These are phyloP conservation scores for Penicillium steckii DNA, from an alignment of 495 filamentous ascomycete genomes.

Conservation along the genomic window DNA sequence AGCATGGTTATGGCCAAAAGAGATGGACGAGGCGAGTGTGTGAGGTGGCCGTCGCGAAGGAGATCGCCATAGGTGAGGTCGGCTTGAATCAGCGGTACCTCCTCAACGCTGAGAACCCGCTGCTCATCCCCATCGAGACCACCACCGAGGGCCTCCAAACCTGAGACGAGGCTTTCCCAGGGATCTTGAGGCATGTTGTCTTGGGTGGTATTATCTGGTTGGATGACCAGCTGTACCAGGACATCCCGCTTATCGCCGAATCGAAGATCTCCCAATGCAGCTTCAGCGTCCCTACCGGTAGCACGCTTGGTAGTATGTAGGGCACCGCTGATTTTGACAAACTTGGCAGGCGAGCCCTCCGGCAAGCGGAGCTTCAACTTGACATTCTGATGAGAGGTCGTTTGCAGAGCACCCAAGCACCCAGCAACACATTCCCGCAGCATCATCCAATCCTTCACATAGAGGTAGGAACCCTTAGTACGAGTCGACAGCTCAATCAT, in stretches of 20 bases:
- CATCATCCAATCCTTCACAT: conserved; percentile 99
- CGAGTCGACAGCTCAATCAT: conserved; percentile 97
- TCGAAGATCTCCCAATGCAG: conserved; percentile 84
- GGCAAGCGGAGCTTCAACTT: conserved; percentile 93
- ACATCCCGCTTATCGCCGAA: conserved; percentile 99
- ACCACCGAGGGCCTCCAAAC: conserved; percentile 92
- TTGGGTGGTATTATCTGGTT: conserved; percentile 81
- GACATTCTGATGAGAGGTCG: conserved; percentile 96
- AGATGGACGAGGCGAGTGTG: conserved; percentile 84
- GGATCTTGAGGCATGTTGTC: conserved; percentile 89
- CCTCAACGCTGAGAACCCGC: conserved; percentile 82
- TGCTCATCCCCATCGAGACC: conserved; percentile 85
- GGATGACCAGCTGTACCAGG: conserved; percentile 90
- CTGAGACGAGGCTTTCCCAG: conserved; percentile 96
- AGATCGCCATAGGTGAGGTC: conserved; percentile 94
- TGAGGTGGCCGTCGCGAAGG: conserved; percentile 82
- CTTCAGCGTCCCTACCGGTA: conserved; percentile 95
- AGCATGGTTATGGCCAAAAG: conserved; percentile 98
- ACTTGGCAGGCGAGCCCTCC: conserved; percentile 95
- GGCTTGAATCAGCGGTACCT: conserved; percentile 93
- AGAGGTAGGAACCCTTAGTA: conserved; percentile 96
- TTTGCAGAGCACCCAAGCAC: conserved; percentile 91
- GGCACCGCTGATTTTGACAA: conserved; percentile 97
- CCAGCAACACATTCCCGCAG: conserved; percentile 94
- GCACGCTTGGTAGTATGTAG: conserved; percentile 96